A percentile compares a stretch with the other conserved stretches of the same genome.
Evolutionary conservation across 225 moss, liverwort and hornwort species (phyloP).

Genomic region (Anthoceros angustus): DNA sequence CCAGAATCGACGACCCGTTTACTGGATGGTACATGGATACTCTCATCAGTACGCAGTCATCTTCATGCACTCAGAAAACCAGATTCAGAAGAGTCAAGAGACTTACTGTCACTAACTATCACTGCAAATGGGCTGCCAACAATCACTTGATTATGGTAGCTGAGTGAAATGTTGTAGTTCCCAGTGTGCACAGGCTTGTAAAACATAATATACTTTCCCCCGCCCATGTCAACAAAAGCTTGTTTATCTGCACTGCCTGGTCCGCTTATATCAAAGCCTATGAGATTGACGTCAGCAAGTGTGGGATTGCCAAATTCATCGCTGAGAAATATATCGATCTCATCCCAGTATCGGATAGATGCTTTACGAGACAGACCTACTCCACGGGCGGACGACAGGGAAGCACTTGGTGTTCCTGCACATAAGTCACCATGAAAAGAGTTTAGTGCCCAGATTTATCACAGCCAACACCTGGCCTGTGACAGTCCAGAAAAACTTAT

Average conservation of each 20-base stretch:
- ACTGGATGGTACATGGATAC: background rate
- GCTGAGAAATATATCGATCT: background rate
- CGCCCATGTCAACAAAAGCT: background rate
- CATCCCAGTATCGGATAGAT: background rate
- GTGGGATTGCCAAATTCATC: background rate
- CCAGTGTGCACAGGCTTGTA: background rate
- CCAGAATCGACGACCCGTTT: background rate
- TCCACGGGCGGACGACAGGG: background rate
- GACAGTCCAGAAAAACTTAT: too few species aligned
- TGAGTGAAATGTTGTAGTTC: background rate
- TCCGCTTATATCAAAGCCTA: background rate
- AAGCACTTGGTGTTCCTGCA: background rate
- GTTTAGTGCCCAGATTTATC: background rate
- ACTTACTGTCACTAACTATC: background rate
- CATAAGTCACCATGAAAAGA: background rate
- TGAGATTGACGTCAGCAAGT: background rate
- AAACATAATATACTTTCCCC: background rate
- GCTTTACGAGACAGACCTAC: conserved; percentile 3
- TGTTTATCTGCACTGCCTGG: background rate
- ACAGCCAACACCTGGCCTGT: too few species aligned
- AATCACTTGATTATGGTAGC: background rate
- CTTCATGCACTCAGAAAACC: background rate
- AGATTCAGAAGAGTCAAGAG: background rate
- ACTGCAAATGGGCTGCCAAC: background rate
- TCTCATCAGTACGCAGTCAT: background rate